Evolutionary conservation across 2,329 filamentous ascomycete genomes (phyloP).

Genomic region (Colletotrichum endophyticum): DNA sequence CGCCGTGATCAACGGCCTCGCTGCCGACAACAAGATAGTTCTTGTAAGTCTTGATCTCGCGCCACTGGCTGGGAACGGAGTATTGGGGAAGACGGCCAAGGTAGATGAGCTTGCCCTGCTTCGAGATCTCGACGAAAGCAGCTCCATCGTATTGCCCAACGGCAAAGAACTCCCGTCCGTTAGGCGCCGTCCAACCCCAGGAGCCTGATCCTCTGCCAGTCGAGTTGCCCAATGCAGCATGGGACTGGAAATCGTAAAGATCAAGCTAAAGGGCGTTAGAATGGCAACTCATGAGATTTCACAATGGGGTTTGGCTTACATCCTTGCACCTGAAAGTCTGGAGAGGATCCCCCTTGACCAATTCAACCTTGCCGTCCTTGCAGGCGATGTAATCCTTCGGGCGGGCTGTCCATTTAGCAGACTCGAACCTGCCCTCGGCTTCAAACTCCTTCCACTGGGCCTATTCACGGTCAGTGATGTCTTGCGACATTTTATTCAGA

Average conservation of each 20-base stretch:
- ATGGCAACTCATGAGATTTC: background rate
- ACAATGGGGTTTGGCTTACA: conserved; percentile 16
- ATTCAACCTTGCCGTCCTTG: conserved; percentile 41
- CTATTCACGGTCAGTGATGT: conserved; percentile 10
- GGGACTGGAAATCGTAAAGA: conserved; percentile 56
- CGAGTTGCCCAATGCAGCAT: conserved; percentile 51
- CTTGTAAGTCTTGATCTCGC: conserved; percentile 39
- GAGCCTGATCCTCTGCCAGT: conserved; percentile 59
- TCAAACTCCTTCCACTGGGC: conserved; percentile 35
- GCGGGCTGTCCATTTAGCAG: conserved; percentile 33
- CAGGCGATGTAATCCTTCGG: conserved; percentile 30
- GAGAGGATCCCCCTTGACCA: conserved; percentile 42
- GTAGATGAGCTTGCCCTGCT: conserved; percentile 43
- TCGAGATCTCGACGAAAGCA: conserved; percentile 45
- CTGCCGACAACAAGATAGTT: conserved; percentile 34
- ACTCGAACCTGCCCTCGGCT: conserved; percentile 36
- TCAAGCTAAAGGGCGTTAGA: conserved; percentile 39
- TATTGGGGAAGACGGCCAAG: conserved; percentile 44
- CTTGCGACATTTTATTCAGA: rapidly evolving
- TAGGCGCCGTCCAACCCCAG: conserved; percentile 65
- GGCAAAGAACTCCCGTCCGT: conserved; percentile 46
- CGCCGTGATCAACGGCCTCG: conserved; percentile 51
- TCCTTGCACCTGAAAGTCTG: conserved; percentile 48
- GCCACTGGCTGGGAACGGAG: conserved; percentile 32
- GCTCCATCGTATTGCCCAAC: conserved; percentile 46